These are phyloP conservation scores for Malus sylvestris DNA, from an alignment of 306 rosid genomes.

Conservation along the genomic window DNA sequence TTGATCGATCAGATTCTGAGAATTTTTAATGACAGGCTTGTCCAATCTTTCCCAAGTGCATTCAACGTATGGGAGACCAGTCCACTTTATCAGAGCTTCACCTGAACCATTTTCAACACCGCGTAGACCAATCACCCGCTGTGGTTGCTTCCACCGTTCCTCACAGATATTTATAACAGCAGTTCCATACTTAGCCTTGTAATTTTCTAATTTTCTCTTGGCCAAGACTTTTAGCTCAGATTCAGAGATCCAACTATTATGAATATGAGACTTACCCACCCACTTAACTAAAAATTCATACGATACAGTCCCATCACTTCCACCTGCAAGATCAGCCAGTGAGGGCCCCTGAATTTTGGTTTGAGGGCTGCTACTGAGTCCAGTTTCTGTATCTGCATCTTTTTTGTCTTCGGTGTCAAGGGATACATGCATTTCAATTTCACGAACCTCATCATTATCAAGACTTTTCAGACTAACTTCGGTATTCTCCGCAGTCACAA, in stretches of 20 bases:
- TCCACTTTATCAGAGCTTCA: conserved; percentile 89
- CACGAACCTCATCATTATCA: conserved; percentile 36
- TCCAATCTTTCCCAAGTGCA: conserved; percentile 98
- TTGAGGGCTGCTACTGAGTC: conserved; percentile 31
- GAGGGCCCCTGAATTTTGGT: conserved; percentile 47
- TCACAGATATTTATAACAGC: conserved; percentile 76
- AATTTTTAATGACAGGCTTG: conserved; percentile 59
- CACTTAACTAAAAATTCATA: conserved; percentile 86
- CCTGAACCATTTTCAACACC: conserved; percentile 41
- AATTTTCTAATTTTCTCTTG: conserved; percentile 95
- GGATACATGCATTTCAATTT: conserved; percentile 40
- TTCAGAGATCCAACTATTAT: conserved; percentile 90
- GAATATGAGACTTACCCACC: conserved; percentile 93
- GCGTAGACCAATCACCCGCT: conserved; percentile 77
- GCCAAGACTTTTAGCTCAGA: conserved; percentile 84
- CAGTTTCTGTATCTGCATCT: conserved; percentile 41
- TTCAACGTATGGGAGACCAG: conserved; percentile 82
- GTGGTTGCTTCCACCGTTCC: conserved; percentile 91
- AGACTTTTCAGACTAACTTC: conserved; percentile 31
- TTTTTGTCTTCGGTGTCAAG: conserved; percentile 28
- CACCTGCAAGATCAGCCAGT: conserved; percentile 38
- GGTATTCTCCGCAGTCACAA: conserved; percentile 31
- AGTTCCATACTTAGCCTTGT: conserved; percentile 90
- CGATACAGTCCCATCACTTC: conserved; percentile 33
- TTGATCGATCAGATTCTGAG: conserved; percentile 48